Evolutionary conservation across 768 basidiomycete species (phyloP), one percentile per base, ranked within the genome.

Genomic region (Leucocoprinus birnbaumii): DNA sequence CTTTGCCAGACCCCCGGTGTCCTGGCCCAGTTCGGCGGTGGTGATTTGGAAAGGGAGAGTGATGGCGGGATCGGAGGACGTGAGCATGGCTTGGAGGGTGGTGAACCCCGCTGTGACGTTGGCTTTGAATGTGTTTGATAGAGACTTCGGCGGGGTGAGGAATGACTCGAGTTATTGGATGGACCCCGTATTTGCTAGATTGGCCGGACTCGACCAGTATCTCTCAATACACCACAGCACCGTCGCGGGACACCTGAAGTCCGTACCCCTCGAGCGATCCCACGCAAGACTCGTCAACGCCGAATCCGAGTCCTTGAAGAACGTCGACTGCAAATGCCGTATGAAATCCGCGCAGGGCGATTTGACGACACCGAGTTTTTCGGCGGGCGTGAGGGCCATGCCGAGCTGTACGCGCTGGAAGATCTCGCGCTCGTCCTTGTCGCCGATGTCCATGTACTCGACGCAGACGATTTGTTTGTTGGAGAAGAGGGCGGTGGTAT

Each of bases 381-480:
- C 89, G 78, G 66, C 84, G 3, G 85, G 84, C 0, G 87, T 89
- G 26, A 89, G 72, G 0, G 89, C 87, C 77, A 91, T 85, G 6
- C 89, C 89, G 2, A 88, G 74, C 67, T 90, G 89, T 6, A 91
- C 89, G 47, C 89, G 77, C 86, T 88, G 86, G 70, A 88, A 88
- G 16, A 88, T 82, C 58, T 87, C 86, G 19, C 86, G 74, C 60
- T 88, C 86, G 25, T 82, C 78, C 3, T 67, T 61, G 48, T 83
- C 83, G 0, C 71, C 69, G 7, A 88, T 72, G 41, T 83, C 81
- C 54, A 77, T 72, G 58, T 87, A 92, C 63, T 92, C 90, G n/a
- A 90, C 80, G 59, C 90, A 92, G 1, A 88, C 85, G 18, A 93
- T 78, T 58, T 89, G 87, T 66, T 91, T 91, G 61, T 83, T 85